Base-by-base conservation (phyloP, 768 basidiomycete species). In the Calocera viscosa region DNA sequence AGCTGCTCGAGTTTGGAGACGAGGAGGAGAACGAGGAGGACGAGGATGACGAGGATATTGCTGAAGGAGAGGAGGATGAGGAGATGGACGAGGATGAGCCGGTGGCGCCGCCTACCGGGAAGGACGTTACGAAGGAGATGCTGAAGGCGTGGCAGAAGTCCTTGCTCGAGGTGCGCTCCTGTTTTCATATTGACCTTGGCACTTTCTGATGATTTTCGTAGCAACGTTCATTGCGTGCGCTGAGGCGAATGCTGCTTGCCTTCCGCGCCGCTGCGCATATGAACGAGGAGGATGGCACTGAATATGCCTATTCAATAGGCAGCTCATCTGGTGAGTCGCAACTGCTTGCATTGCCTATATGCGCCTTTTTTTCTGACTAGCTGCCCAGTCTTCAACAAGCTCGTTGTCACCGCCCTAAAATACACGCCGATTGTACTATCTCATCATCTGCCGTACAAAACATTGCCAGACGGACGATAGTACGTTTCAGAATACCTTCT, bases 261-360 rank as follows among this genome's bases (percentile, higher is more conserved):
- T 98, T 98, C 81, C 84, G 94, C 65, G 85, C 92, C 5, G 95
- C 94, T 2, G 90, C 84, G 0, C 85, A 91, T 73, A 87, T 92
- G 84, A 92, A 96, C 72, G 89, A 92, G 69, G 91, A 93, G 10
- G 82, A 86, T 60, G 85, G 87, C 65, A 78, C 71, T 19, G 71
- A 84, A 38, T 79, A 89, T n/a, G 86, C 86, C 7, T 98, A 91
- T 88, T 84, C 83, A 64, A 93, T 98, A 65, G 89, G 95, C 71
- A 89, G 80, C 73, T 81, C 94, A 0, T 78, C 83, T 64, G 87
- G 91, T 91, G 71, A 67, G 82, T 72, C 41, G 41, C 11, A 30
- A n/a, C 19, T 17, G n/a, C 17, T 26, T 28, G 16, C 34, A 24
- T 35, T 32, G 1, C 35, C n/a, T n/a, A n/a, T n/a, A n/a, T n/a